phyloP scores from a whole-genome alignment of 805 yeast species.

The Metschnikowia noctiluminum region DNA sequence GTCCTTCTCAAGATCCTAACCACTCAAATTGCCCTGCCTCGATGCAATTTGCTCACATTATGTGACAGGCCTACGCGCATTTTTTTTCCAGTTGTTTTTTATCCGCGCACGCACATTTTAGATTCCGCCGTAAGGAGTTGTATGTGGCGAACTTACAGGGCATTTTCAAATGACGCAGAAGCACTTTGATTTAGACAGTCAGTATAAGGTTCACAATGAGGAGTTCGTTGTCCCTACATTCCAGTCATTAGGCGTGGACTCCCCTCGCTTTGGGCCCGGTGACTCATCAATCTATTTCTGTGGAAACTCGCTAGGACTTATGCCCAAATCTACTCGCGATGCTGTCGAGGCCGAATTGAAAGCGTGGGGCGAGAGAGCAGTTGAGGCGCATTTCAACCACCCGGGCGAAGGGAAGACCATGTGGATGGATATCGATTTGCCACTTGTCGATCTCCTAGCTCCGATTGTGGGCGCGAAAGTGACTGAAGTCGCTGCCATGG shows the following conservation, averaged over 20 bases:
- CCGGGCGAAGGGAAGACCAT: constrained; percentile 51
- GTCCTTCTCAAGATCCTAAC: too few species aligned
- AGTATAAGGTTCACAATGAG: constrained; percentile 37
- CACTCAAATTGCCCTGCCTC: too few species aligned
- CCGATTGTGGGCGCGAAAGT: constrained; percentile 71
- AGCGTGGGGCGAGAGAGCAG: constrained; percentile 82
- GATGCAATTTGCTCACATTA: too few species aligned
- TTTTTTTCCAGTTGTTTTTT: too few species aligned
- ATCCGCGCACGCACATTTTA: not conserved
- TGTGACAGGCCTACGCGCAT: too few species aligned
- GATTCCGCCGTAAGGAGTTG: not conserved
- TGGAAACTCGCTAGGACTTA: constrained; percentile 91
- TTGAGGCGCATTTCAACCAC: constrained; percentile 79
- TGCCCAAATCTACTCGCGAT: constrained; percentile 63
- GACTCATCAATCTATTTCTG: constrained; percentile 59
- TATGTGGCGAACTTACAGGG: not conserved
- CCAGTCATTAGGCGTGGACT: constrained; percentile 49
- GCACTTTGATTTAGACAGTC: not conserved
- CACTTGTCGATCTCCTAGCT: constrained; percentile 65
- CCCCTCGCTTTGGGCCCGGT: constrained; percentile 13
- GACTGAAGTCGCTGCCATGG: constrained; percentile 85
- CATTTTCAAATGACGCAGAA: not conserved
- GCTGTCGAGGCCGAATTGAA: constrained; percentile 65
- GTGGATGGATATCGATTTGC: constrained; percentile 86
- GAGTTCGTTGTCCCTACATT: constrained; percentile 68